Evolutionary conservation across 106 monocot genomes (phyloP), one percentile per base, ranked within the genome.

Genomic region (Dendrobium huoshanense): DNA sequence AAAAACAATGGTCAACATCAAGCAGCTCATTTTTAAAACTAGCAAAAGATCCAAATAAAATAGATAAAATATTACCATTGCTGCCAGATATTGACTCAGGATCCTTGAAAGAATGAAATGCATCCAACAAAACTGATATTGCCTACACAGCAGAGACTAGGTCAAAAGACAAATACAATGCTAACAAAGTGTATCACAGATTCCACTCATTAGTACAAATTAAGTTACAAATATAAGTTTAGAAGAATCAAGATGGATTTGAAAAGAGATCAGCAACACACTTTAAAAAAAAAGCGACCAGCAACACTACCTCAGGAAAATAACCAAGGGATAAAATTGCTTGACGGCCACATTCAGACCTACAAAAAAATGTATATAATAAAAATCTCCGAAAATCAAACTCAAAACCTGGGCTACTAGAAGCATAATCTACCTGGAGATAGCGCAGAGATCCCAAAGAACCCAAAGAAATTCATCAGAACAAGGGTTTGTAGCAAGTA

Each of bases 391-490:
- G 54, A 77, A 77, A 59, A 73, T 37, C 24, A 56, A 78, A 79
- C 4, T 17, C 3, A 2, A 22, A 47, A 49, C 13, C 47, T 49
- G 11, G 13, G 27, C 29, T 48, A 61, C 4, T 59, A 78, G 51
- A 82, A 73, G 22, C n/a, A 55, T 40, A 81, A 73, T 67, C 70
- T 77, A 99, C 98, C 98, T 99, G 70, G 98, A 90, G 75, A 95
- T 87, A 73, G 87, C 77, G 88, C 93, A 95, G 75, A 99, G 91
- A 55, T 93, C 98, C 98, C 95, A 99, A 74, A 99, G 89, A 86
- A 91, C 77, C 98, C 98, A 99, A 42, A 99, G 75, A 45, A 92
- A 79, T 74, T 99, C 95, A 81, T 99, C 98, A 68, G 95, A 93
- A 48, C 87, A 77, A 55, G 85, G 79, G 64, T 83, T 37, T 78